phyloP scores from a whole-genome alignment of 2,329 filamentous ascomycete species.

The Cladosporium velox region DNA sequence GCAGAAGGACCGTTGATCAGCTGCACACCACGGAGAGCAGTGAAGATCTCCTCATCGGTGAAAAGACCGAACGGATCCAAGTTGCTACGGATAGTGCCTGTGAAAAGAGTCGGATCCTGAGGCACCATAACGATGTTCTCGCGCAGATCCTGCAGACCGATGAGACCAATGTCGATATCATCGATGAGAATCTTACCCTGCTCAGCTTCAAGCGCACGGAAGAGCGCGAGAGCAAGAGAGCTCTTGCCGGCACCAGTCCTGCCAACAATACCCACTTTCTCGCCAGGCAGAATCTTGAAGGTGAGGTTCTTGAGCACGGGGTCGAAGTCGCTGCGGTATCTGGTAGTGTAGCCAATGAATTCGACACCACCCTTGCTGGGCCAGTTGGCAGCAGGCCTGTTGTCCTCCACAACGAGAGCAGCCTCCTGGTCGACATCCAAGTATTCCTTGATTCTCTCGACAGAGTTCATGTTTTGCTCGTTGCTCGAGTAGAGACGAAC shows the following conservation, averaged over 20 bases:
- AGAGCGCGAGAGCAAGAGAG: constrained; percentile 87
- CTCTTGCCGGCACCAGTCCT: constrained; percentile 96
- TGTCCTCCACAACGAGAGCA: constrained; percentile 72
- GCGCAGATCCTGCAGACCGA: constrained; percentile 89
- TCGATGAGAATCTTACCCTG: constrained; percentile 88
- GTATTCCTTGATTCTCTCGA: constrained; percentile 96
- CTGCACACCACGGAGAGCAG: constrained; percentile 82
- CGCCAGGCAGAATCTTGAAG: constrained; percentile 80
- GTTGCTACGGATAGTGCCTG: constrained; percentile 86
- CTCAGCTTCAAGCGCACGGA: constrained; percentile 90
- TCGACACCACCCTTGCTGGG: constrained; percentile 82
- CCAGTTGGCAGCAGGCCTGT: constrained; percentile 77
- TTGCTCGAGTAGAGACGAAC: constrained; percentile 92
- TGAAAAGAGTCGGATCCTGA: constrained; percentile 93
- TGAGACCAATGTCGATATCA: constrained; percentile 81
- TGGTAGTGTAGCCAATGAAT: constrained; percentile 84
- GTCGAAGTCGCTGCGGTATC: constrained; percentile 85
- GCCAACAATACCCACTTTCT: constrained; percentile 96
- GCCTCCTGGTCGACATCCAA: constrained; percentile 95
- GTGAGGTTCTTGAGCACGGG: constrained; percentile 80
- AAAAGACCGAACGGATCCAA: constrained; percentile 89
- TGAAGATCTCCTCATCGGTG: constrained; percentile 87
- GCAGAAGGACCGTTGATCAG: constrained; percentile 64
- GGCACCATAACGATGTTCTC: constrained; percentile 96
- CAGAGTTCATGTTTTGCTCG: constrained; percentile 99